Conservation (phyloP, 768 basidiomycete species). For the Mrakia frigida region DNA sequence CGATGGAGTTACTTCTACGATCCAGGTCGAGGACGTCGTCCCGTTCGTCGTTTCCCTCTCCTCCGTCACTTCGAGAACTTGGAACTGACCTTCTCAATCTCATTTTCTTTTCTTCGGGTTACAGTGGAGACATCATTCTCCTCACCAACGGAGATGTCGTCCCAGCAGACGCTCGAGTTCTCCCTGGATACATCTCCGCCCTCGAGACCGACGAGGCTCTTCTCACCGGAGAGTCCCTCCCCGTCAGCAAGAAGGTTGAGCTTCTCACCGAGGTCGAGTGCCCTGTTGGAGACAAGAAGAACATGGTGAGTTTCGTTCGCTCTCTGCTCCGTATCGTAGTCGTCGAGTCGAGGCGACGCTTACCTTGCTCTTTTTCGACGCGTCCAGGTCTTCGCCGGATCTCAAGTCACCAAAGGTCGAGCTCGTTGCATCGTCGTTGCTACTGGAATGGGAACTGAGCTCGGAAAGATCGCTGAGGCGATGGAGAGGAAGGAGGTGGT, state of each 20-base stretch:
- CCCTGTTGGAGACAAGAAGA: conserved; percentile 49
- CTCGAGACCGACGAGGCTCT: conserved; percentile 54
- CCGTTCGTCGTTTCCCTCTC: conserved; percentile 32
- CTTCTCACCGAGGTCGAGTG: conserved; percentile 40
- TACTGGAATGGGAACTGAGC: conserved; percentile 56
- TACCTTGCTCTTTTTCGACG: neutral
- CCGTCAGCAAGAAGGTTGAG: conserved; percentile 50
- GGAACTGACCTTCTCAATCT: neutral
- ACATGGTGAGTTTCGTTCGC: conserved; percentile 43
- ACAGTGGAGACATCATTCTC: conserved; percentile 49
- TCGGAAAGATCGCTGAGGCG: conserved; percentile 46
- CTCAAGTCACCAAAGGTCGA: conserved; percentile 52
- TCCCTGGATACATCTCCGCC: conserved; percentile 47
- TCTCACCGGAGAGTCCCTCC: conserved; percentile 54
- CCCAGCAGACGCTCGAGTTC: conserved; percentile 49
- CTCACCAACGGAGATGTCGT: conserved; percentile 48
- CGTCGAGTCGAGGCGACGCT: neutral
- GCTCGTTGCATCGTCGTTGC: conserved; percentile 51
- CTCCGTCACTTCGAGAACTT: neutral
- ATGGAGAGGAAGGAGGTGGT: conserved; percentile 43
- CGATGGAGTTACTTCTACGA: conserved; percentile 34
- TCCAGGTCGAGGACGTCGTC: conserved; percentile 42
- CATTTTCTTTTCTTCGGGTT: neutral
- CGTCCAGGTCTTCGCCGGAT: conserved; percentile 44
- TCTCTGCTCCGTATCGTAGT: neutral